Conservation (phyloP, 208 protist genomes). For the Leishmania gerbilli region DNA sequence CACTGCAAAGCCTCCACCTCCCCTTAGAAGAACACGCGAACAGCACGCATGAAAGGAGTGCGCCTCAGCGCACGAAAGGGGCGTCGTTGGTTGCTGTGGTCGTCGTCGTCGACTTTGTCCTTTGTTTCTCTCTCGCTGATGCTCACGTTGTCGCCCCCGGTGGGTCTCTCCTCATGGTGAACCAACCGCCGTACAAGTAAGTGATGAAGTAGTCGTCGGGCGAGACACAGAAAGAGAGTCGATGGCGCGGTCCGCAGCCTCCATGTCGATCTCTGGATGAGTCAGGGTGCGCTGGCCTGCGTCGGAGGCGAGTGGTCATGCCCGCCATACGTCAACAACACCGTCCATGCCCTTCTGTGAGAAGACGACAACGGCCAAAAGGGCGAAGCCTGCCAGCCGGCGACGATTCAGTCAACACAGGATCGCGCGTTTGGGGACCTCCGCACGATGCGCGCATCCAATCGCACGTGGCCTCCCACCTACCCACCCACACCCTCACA, state of each 20-base stretch:
- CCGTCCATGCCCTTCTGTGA: background rate
- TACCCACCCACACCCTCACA: too few species aligned
- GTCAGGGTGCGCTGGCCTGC: background rate
- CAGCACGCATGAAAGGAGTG: background rate
- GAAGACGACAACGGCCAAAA: background rate
- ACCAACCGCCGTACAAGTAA: background rate
- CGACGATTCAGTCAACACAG: background rate
- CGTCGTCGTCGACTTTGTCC: background rate
- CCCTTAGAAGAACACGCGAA: background rate
- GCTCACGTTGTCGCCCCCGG: background rate
- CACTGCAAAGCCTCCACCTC: background rate
- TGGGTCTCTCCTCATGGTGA: background rate
- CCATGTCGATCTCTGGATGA: background rate
- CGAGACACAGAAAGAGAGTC: background rate
- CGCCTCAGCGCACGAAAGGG: background rate
- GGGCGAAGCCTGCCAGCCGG: background rate
- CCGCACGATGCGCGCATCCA: background rate
- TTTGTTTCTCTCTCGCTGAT: background rate
- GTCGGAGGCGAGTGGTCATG: background rate
- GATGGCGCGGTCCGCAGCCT: background rate
- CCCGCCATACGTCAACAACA: background rate
- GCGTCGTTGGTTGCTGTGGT: background rate
- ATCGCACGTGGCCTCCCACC: background rate
- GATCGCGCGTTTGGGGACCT: background rate
- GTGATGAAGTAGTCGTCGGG: background rate